These are phyloP conservation scores for Breynia disticha DNA, from an alignment of 441 rosid species.

Conservation along the genomic window DNA sequence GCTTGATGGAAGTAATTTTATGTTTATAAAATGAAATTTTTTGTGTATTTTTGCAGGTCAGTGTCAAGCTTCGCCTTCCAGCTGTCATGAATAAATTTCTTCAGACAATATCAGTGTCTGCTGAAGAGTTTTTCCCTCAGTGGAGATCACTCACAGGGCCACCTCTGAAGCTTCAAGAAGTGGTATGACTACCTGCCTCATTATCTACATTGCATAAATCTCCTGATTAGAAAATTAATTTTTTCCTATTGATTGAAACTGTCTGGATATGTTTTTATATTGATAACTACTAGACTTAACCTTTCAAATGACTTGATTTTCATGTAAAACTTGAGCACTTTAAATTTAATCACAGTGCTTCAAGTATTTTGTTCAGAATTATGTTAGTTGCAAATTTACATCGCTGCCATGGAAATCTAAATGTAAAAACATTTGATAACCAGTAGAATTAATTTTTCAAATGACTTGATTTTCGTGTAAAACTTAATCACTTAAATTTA, in stretches of 20 bases:
- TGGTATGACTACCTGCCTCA: slow-evolving; percentile 54
- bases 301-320: no score
- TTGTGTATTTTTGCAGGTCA: slow-evolving; percentile 42
- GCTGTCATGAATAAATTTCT: slow-evolving; percentile 89
- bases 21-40: slow-evolving; percentile 7
- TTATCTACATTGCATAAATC: slow-evolving; percentile 1
- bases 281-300: no score
- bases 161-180: slow-evolving; percentile 99
- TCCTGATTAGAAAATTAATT: not conserved
- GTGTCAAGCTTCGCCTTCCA: slow-evolving; percentile 87
- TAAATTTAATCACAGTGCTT: no score
- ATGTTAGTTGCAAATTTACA: no score
- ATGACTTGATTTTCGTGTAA: no score
- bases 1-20: not conserved
- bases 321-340: no score
- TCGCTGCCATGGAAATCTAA: no score
- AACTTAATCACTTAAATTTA: no score
- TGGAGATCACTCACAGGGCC: slow-evolving; percentile 98
- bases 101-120: slow-evolving; percentile 69
- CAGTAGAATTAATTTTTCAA: no score
- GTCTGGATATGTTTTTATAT: not conserved
- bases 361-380: no score
- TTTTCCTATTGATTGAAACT: not conserved
- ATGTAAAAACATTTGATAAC: no score
- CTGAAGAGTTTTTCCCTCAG: slow-evolving; percentile 92